Conservation (phyloP, 352 stramenopile species). For the Phytophthora hybrid region DNA sequence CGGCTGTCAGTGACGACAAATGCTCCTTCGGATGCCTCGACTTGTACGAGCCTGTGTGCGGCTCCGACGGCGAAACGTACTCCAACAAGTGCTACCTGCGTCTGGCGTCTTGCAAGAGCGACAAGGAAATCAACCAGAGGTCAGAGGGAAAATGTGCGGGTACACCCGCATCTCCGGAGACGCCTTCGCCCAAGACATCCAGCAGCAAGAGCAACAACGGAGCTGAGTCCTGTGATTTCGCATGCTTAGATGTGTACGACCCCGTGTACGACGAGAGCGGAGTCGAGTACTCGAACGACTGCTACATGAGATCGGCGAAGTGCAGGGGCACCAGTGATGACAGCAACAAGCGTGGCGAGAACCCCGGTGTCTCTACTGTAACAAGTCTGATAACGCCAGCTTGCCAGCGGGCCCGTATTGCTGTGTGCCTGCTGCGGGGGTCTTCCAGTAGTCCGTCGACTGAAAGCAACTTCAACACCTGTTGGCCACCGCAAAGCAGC, state of each 20-base stretch:
- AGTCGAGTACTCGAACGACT: constrained; percentile 46
- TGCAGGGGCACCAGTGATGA: no score
- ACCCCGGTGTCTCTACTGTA: constrained; percentile 5
- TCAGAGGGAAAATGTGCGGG: constrained; percentile 35
- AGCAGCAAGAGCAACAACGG: not conserved
- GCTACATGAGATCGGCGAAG: constrained; percentile 40
- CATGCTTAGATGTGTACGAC: constrained; percentile 27
- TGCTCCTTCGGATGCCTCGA: constrained; percentile 33
- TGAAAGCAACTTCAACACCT: no score
- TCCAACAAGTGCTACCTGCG: constrained; percentile 43
- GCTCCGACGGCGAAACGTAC: constrained; percentile 59
- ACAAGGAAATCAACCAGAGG: constrained; percentile 26
- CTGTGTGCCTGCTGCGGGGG: no score
- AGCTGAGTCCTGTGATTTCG: constrained; percentile 8
- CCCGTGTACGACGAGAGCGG: constrained; percentile 46
- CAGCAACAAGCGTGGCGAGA: constrained; percentile 1
- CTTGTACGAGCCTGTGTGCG: constrained; percentile 45
- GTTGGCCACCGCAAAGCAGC: no score
- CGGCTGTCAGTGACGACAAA: constrained; percentile 4
- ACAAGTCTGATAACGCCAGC: no score
- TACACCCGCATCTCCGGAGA: constrained; percentile 18
- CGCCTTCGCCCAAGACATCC: constrained; percentile 1
- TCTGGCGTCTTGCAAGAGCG: constrained; percentile 41
- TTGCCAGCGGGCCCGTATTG: no score
- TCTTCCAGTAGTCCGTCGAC: no score